Evolutionary conservation across 2,329 filamentous ascomycete genomes (phyloP), one percentile per base, ranked within the genome.

Genomic region (Stagonosporopsis tanaceti): DNA sequence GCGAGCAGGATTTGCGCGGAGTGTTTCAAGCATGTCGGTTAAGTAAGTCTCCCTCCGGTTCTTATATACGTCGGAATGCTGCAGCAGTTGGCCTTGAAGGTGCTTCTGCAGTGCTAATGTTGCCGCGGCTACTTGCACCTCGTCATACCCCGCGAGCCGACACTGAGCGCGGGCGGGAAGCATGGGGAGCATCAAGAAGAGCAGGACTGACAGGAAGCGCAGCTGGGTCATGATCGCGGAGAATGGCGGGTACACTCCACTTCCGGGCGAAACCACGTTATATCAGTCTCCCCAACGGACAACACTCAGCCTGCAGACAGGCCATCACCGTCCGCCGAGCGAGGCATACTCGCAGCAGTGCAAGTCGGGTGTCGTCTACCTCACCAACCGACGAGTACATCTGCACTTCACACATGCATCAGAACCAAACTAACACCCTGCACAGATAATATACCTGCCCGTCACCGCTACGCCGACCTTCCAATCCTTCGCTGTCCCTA

Each of bases 181-280:
- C 41, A 53, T 50, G 48, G 48, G 44, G n/a, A 65, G 51, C 35
- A 69, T 62, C 65, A 67, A 59, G 47, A 73, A 70, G 61, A 63
- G 48, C 47, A 71, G 65, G 57, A 63, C 72, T 76, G 63, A 75
- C 60, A 61, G 69, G 35, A 74, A 74, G 55, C 67, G 68, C 75
- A 91, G 89, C 76, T 97, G 94, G 94, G 94, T 97, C 42, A 97
- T 97, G 93, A 87, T 96, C 71, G 87, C 89, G 72, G 85, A 89
- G 72, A 40, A 41, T 41, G 80, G 84, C 59, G 87, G 89, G 57
- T 95, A 97, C 78, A 89, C 96, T 72, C 91, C 90, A 71, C 86
- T 97, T 44, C 91, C 91, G 41, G 88, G 90, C 73, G 94, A 98
- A 80, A 88, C 88, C 67, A 88, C 92, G 61, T 84, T 96, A 58